Conservation (phyloP, 768 basidiomycete species). For the Leccinellum rugosiceps region DNA sequence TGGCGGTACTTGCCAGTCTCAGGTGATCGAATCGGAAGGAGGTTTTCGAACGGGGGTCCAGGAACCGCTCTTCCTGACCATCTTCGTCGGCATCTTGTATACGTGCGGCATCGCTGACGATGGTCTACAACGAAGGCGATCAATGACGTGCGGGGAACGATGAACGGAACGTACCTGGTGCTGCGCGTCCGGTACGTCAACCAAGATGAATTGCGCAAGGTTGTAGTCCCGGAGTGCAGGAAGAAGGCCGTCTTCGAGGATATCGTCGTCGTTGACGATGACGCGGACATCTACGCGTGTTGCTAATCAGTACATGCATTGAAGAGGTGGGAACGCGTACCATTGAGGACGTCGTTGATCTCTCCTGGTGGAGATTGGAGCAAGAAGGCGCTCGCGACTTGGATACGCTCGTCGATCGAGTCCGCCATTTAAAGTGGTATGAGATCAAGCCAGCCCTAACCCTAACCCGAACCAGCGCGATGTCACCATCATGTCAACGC, state of each 20-base stretch:
- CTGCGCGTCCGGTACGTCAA: slow-evolving; percentile 49
- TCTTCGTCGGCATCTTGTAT: slow-evolving; percentile 40
- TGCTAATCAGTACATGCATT: neutral
- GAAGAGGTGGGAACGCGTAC: slow-evolving; percentile 37
- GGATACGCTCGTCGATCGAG: slow-evolving; percentile 52
- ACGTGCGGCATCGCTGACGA: slow-evolving; percentile 47
- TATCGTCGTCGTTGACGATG: slow-evolving; percentile 83
- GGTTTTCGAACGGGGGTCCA: slow-evolving; percentile 73
- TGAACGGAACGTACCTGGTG: slow-evolving; percentile 49
- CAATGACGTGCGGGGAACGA: too few species aligned
- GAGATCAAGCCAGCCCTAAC: slow-evolving; percentile 5
- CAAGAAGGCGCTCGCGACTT: slow-evolving; percentile 73
- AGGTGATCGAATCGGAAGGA: slow-evolving; percentile 64
- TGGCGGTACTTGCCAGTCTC: slow-evolving; percentile 56
- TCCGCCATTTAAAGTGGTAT: slow-evolving; percentile 25
- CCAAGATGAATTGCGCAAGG: slow-evolving; percentile 80
- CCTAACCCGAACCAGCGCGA: slow-evolving; percentile 23
- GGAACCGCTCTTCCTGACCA: slow-evolving; percentile 61
- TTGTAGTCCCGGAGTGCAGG: slow-evolving; percentile 85
- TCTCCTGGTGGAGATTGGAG: slow-evolving; percentile 93
- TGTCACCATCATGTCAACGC: slow-evolving; percentile 19
- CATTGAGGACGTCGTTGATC: slow-evolving; percentile 94
- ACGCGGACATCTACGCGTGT: slow-evolving; percentile 72
- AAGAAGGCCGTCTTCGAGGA: slow-evolving; percentile 72
- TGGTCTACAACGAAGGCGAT: slow-evolving; percentile 45